Evolutionary conservation across 306 rosid genomes (phyloP).

Genomic region (Rosa rugosa): DNA sequence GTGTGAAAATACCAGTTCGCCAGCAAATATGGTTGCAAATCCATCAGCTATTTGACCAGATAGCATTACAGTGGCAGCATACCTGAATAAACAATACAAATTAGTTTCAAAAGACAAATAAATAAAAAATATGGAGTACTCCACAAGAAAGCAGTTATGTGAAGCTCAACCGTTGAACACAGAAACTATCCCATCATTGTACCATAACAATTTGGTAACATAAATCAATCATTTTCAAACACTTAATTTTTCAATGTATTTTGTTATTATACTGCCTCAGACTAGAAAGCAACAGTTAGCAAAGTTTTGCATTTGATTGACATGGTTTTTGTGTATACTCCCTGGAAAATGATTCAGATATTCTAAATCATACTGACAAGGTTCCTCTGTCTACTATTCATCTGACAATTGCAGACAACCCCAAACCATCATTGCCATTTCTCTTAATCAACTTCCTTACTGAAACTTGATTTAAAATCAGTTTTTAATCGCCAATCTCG

Average conservation of each 20-base stretch:
- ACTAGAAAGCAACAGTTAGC: not conserved
- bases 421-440: not conserved
- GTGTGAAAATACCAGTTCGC: constrained; percentile 73
- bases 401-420: not conserved
- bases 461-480: not conserved
- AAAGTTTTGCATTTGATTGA: not conserved
- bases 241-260: not conserved
- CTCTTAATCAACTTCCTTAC: not conserved
- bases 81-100: constrained; percentile 37
- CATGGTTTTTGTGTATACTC: not conserved
- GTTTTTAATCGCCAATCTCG: not conserved
- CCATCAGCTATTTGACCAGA: constrained; percentile 99
- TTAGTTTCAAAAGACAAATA: constrained; percentile 1
- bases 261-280: not conserved
- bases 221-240: not conserved
- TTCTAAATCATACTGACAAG: not conserved
- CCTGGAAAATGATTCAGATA: not conserved
- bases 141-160: not conserved
- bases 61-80: constrained; percentile 91
- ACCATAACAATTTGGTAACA: not conserved
- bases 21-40: constrained; percentile 72
- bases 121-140: not conserved
- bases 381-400: not conserved
- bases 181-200: not conserved
- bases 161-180: not conserved